A percentile compares a stretch with the other conserved stretches of the same genome.
Conservation (phyloP, 805 yeast species). For the Spencermartinsiella europaea region DNA sequence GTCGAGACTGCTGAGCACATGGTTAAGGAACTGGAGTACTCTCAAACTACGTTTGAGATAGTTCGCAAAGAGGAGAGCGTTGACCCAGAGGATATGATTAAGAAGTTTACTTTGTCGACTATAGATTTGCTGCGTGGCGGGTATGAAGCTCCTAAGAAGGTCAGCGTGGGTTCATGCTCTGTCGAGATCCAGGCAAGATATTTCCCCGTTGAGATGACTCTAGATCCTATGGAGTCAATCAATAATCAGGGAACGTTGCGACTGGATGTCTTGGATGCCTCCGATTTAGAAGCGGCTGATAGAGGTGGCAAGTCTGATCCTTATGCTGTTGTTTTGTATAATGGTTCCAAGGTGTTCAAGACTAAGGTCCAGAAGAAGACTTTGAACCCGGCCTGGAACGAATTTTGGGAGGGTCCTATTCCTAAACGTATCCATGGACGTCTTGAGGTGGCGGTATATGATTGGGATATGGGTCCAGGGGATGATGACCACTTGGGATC, state of each 20-base stretch:
- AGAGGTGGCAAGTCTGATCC: conserved; percentile 93
- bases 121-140: conserved; percentile 57
- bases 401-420: conserved; percentile 51
- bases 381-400: conserved; percentile 87
- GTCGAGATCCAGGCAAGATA: conserved; percentile 56
- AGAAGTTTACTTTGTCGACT: conserved; percentile 64
- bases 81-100: conserved; percentile 51
- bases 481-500: conserved; percentile 78
- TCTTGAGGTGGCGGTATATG: conserved; percentile 57
- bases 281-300: conserved; percentile 77
- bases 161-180: conserved; percentile 40
- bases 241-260: conserved; percentile 68
- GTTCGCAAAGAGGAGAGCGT: conserved; percentile 44
- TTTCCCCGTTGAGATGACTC: conserved; percentile 60
- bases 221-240: conserved; percentile 72
- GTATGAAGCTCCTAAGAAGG: conserved; percentile 54
- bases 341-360: conserved; percentile 62
- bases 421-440: conserved; percentile 57
- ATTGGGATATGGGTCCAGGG: conserved; percentile 93
- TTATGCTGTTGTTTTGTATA: conserved; percentile 61
- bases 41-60: conserved; percentile 58
- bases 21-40: conserved; percentile 72
- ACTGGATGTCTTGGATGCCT: conserved; percentile 59
- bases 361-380: conserved; percentile 82
- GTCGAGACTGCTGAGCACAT: conserved; percentile 67